phyloP scores from a whole-genome alignment of 192 early-diverging fungal genomes.

The Podochytrium sp. region DNA sequence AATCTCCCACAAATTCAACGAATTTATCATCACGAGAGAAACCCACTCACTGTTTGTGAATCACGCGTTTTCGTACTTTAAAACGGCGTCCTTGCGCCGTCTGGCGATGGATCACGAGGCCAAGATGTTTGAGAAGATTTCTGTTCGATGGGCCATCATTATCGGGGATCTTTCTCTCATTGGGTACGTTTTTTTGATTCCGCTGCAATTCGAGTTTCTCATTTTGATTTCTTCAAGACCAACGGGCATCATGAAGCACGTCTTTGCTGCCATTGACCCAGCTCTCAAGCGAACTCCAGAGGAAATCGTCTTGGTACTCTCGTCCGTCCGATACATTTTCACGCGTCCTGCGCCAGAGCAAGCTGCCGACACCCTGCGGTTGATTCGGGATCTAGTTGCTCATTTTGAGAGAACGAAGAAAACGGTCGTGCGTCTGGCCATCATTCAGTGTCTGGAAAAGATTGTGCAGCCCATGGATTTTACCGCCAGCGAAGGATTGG shows the following conservation, averaged over 20 bases:
- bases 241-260: slow-evolving; percentile 39
- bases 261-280: slow-evolving; percentile 40
- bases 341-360: slow-evolving; percentile 32
- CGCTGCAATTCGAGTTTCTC: slow-evolving; percentile 11
- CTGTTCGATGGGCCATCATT: slow-evolving; percentile 46
- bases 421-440: slow-evolving; percentile 41
- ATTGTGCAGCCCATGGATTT: slow-evolving; percentile 52
- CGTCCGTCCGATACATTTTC: slow-evolving; percentile 47
- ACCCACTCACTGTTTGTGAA: slow-evolving; percentile 43
- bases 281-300: slow-evolving; percentile 43
- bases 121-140: slow-evolving; percentile 50
- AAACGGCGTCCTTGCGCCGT: slow-evolving; percentile 23
- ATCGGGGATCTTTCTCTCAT: slow-evolving; percentile 47
- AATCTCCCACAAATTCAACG: slow-evolving; percentile 21
- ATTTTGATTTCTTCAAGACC: slow-evolving; percentile 30
- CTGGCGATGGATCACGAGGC: slow-evolving; percentile 39
- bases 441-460: slow-evolving; percentile 52
- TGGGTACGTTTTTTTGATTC: slow-evolving; percentile 23
- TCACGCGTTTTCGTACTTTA: slow-evolving; percentile 50
- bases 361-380: slow-evolving; percentile 25
- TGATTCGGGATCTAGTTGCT: slow-evolving; percentile 38
- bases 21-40: slow-evolving; percentile 37
- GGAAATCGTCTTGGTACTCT: slow-evolving; percentile 50
- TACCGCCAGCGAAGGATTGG: slow-evolving; percentile 5
- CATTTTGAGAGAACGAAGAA: slow-evolving; percentile 48